Base-by-base conservation (phyloP, 1,139 yeast genomes). In the Yamadazyma blattariae region DNA sequence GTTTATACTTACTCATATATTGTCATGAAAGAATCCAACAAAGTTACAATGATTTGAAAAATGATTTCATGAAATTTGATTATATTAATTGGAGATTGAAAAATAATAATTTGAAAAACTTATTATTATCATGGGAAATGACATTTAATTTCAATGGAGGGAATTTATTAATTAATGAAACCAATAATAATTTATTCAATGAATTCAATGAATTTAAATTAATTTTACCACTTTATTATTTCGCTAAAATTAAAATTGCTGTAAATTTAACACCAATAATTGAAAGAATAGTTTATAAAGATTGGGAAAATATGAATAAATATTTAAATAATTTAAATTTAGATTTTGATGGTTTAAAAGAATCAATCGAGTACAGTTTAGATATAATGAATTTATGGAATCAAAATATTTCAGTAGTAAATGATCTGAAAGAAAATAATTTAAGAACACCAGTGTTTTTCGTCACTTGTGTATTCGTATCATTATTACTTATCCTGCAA, bases 371-470 rank as follows among this genome's bases (percentile, higher is more conserved):
- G 24, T 71, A 77, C 44, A 74, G 83, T 3, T 56, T 80, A 29
- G 82, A 77, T 40, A 74, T 82, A 19, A 63, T 83, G 38, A 74
- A 77, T 38, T 61, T 82, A 32, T 83, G 92, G 92, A 74, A 77
- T 32, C 82, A 79, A 42, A 78, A 81, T 33, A 79, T 82, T 20
- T 73, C 80, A 11, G 74, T 77, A 33, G 72, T 72, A 19, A 74
- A 75, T 38, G 82, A 81, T 52, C 77, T 82, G 2, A 79, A 76
- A 40, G 74, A 76, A 49, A 77, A 83, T 0, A 74, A 85, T 0
- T 71, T 81, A 34, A 67, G 87, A 46, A 82, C 90, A 0, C 92
- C 92, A 3, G 83, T 82, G 13, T 81, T 82, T 53, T 81, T 83
- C 49, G 73, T 82, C 28, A 79, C 86, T 1, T 79, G 86, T 51